Base-by-base conservation (phyloP, 2,329 filamentous ascomycete genomes). In the Cercospora sojina region DNA sequence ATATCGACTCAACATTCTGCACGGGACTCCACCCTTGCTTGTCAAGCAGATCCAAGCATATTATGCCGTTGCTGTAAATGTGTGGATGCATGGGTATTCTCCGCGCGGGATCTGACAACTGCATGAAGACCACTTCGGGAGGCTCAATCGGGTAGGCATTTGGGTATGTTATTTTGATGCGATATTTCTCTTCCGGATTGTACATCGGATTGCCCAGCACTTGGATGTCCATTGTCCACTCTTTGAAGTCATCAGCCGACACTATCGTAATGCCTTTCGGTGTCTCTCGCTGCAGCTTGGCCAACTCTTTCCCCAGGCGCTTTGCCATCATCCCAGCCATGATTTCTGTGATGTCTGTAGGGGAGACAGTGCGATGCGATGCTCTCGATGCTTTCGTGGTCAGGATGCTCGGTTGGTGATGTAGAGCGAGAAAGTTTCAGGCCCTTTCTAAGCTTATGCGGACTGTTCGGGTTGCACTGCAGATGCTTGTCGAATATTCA, bases 31-130 rank as follows among this genome's bases (percentile, higher is more conserved):
- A 99, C 64, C 95, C 95, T 70, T 92, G 89, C 9, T 86, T 84
- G 61, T 92, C 92, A 8, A 99, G 88, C 1, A 99, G 86, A 74
- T 99, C 95, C 58, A 99, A 90, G 76, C 95, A 99, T 77, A 99
- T 99, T 79, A 98, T 97, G 73, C 95, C 95, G 79, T 99, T 99
- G 73, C 91, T 95, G 83, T 99, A 99, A 79, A 99, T 91, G 81
- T 99, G 95, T 3, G 95, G 95, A 76, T 99, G 95, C 78, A 97
- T 93, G 0, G 95, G 95, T 74, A 99, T 93, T 2, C 84, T 81
- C 49, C 86, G 84, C 47, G 79, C 78, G 0, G 80, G 77, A 43
- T 75, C 74, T 35, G 87, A 78, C 62, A 86, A 82, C 73, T 88
- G 84, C 64, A 92, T 84, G 76, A 99, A 99, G 64, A 91, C 91